Percentiles rank a stretch among this genome's conserved stretches.
Conservation (phyloP, 495 filamentous ascomycete genomes). For the Recurvomyces mirabilis region DNA sequence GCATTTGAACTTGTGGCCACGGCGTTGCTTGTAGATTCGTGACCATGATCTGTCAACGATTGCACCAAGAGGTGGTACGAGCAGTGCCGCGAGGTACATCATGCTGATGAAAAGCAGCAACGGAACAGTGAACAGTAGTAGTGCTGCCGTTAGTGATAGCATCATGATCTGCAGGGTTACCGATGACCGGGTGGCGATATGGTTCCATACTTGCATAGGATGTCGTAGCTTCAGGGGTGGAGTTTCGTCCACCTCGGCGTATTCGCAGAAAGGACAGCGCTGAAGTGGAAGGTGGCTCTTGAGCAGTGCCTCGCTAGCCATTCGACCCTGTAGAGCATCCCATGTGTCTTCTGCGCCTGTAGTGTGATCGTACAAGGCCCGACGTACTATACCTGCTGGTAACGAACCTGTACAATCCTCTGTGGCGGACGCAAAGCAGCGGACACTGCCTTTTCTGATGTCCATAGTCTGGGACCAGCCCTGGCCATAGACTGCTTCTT, state of each 20-base stretch:
- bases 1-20: conserved; percentile 64
- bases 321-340: conserved; percentile 61
- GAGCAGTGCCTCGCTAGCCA: conserved; percentile 59
- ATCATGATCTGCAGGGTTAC: conserved; percentile 26
- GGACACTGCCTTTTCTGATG: conserved; percentile 54
- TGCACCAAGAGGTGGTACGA: conserved; percentile 29
- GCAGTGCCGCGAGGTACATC: conserved; percentile 30
- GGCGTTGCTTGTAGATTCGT: conserved; percentile 52
- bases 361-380: conserved; percentile 56
- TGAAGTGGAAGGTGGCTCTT: conserved; percentile 64
- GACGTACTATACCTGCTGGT: conserved; percentile 51
- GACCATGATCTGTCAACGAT: conserved; percentile 44
- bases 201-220: conserved; percentile 4
- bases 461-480: conserved; percentile 77
- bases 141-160: conserved; percentile 40
- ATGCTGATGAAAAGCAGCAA: conserved; percentile 21
- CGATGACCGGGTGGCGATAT: conserved; percentile 34
- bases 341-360: conserved; percentile 58
- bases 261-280: conserved; percentile 81
- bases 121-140: conserved; percentile 31
- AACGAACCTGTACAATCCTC: conserved; percentile 61
- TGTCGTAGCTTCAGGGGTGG: conserved; percentile 31
- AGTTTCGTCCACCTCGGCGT: conserved; percentile 76
- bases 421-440: conserved; percentile 61
- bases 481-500: conserved; percentile 85